A percentile compares a stretch with the other conserved stretches of the same genome.
Conservation (phyloP, 768 basidiomycete genomes). For the Amanita molliuscula region DNA sequence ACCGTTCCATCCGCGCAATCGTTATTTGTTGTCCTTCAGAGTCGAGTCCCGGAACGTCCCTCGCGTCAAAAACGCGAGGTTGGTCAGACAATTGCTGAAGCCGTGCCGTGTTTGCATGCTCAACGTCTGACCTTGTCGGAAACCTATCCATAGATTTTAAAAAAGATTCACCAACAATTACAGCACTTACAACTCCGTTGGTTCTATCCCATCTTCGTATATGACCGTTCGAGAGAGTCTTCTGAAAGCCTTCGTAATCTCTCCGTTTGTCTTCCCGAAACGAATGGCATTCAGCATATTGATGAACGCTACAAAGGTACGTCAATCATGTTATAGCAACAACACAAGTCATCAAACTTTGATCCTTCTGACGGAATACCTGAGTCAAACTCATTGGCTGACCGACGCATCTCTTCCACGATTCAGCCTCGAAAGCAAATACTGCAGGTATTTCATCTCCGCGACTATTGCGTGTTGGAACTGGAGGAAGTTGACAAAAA, state of each 20-base stretch:
- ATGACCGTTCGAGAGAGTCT: constrained; percentile 42
- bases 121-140: constrained; percentile 65
- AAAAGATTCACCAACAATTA: not conserved
- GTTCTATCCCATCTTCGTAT: constrained; percentile 67
- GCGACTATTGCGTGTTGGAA: constrained; percentile 39
- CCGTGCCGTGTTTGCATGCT: constrained; percentile 49
- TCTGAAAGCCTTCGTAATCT: constrained; percentile 38
- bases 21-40: constrained; percentile 27
- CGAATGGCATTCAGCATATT: constrained; percentile 87
- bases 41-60: constrained; percentile 36
- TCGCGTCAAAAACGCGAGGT: constrained; percentile 28
- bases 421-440: constrained; percentile 75
- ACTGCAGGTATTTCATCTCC: constrained; percentile 34
- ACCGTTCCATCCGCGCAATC: constrained; percentile 25
- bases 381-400: constrained; percentile 45
- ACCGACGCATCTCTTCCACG: constrained; percentile 63
- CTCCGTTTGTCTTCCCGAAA: constrained; percentile 47
- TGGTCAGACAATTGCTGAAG: constrained; percentile 31
- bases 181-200: constrained; percentile 62
- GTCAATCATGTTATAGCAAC: not conserved
- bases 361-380: constrained; percentile 86
- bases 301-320: constrained; percentile 42
- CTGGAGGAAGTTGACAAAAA: constrained; percentile 87
- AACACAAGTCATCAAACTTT: constrained; percentile 28
- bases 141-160: constrained; percentile 32